Evolutionary conservation across 257 asterid genomes (phyloP), one percentile per base, ranked within the genome.

Genomic region (Thymus mandschuricus): DNA sequence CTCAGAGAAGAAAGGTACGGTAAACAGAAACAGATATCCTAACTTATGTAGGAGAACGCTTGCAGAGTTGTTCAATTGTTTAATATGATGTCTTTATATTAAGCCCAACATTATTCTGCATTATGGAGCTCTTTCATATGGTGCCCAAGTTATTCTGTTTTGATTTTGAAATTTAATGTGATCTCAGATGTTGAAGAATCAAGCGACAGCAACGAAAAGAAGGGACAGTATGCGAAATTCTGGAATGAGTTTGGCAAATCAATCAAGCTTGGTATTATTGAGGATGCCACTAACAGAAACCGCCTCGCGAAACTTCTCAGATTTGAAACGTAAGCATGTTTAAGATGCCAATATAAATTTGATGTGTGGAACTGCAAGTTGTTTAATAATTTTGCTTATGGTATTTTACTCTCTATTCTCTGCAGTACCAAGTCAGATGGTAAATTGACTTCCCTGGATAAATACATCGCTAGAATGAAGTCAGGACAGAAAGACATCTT

Each of bases 201-300:
- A 56, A 67, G 77, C 15, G 95, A 85, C 49, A 60, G 45, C 68
- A 80, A 87, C 48, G 96, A 87, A 82, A 93, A 93, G 88, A 93
- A 86, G 71, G 98, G 98, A 46, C 96, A 90, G 66, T 93, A 87
- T 57, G 68, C 94, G 0, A 93, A 85, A 75, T 93, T 90, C 77
- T 90, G 97, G 98, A 91, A 93, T 76, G 97, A 93, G 74, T 93
- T 91, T 79, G 97, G 98, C 68, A 91, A 87, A 85, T 91, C 97
- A 55, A 85, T 93, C 56, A 89, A 91, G 82, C 97, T 91, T 34
- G 98, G 97, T 50, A 90, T 90, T 45, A 83, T 92, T 41, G 97
- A 92, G 83, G 98, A 92, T 72, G 95, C 97, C 51, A 77, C 95
- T 54, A 92, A 92, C 81, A 82, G 98, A 73, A 92, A 92, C 80